Base-by-base conservation (phyloP, 2,329 filamentous ascomycete species). In the Neofusicoccum cordaticola region DNA sequence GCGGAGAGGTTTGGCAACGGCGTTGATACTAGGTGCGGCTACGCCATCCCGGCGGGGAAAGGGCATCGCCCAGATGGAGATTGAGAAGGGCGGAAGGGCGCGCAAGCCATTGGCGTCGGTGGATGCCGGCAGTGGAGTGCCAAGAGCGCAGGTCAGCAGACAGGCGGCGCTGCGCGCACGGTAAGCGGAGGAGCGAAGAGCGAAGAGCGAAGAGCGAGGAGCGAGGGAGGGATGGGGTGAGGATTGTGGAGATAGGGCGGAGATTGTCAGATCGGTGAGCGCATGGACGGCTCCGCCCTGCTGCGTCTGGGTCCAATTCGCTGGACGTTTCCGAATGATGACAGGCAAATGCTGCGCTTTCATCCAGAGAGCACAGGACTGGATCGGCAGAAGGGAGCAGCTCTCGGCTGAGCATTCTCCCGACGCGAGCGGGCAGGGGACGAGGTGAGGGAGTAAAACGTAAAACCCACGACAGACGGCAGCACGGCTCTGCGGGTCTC, bases 131-230 rank as follows among this genome's bases (percentile, higher is more conserved):
- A 50, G 47, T 31, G 47, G 47, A 12, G 47, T 45, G 56, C 56
- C 56, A 60, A 60, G 56, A 45, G 27, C 31, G 56, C 42, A 45
- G 42, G 56, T 60, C 56, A 60, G 56, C 56, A 60, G 56, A 47
- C 31, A 31, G 56, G 42, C 53, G 41, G 56, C 42, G 56, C 41
- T 44, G 56, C 27, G 5, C 27, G 47, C 39, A 35, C 52, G 9
- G 15, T 22, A 45, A 45, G 39, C 39, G 53, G 39, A 45, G 53
- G 27, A 34, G 12, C 9, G 53, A 22, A 22, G 22, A 22, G 22
- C 22, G 22, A 22, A 19, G 27, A 34, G 12, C 9, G 53, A 22
- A 22, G 22, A 22, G 22, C 22, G 22, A 22, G 22, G 22, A 22
- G 22, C 22, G 22, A 22, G 22, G 15, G 41, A 19, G 41, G 39